Evolutionary conservation across 176 grass and related monocot genomes (phyloP).

Genomic region (Stipa capillata): DNA sequence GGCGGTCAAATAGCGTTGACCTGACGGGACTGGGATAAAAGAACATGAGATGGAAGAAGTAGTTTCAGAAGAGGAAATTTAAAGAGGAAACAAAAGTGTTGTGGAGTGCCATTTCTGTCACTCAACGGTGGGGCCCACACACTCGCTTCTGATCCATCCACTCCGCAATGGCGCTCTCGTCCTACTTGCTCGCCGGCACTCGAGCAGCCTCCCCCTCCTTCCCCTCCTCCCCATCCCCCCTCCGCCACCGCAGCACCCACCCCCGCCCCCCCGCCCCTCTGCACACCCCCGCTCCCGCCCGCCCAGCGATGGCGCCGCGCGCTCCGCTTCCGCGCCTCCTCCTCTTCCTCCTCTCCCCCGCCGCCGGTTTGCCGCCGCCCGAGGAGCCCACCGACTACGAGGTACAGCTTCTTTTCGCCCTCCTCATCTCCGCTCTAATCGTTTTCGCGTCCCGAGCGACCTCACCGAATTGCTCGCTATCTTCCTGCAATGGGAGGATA

Average conservation of each 20-base stretch:
- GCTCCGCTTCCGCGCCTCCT: constrained; percentile 8
- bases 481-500: not conserved
- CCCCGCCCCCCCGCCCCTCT: not conserved
- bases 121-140: not conserved
- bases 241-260: not conserved
- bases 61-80: too few relatives aligned
- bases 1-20: too few relatives aligned
- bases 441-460: not conserved
- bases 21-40: too few relatives aligned
- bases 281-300: not conserved
- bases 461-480: not conserved
- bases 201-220: constrained; percentile 4
- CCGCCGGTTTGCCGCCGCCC: constrained; percentile 13
- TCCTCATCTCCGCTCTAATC: not conserved
- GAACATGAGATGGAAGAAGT: too few relatives aligned
- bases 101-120: too few relatives aligned
- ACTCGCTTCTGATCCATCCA: not conserved
- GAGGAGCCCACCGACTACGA: constrained; percentile 26
- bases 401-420: not conserved
- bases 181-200: constrained; percentile 17
- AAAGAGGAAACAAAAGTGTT: too few relatives aligned
- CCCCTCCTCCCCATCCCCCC: not conserved
- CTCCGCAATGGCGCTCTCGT: constrained; percentile 24
- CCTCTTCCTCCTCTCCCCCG: constrained; percentile 8
- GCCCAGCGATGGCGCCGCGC: not conserved